phyloP scores from a whole-genome alignment of 2,329 filamentous ascomycete genomes.

The Drechslerella coelobrocha region DNA sequence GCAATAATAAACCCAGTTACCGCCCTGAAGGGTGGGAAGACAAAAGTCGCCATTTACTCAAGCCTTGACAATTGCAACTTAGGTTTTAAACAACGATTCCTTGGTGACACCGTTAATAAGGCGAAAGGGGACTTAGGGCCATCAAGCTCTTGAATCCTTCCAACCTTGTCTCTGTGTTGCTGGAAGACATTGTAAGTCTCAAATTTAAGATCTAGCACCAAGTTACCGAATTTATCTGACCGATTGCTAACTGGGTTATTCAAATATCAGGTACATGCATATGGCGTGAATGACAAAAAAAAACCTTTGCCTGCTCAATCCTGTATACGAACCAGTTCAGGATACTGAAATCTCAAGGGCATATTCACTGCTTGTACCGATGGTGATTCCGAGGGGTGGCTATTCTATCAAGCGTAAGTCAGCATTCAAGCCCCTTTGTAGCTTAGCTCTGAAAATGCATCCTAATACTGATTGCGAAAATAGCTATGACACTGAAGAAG shows the following conservation, averaged over 20 bases:
- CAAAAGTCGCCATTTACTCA: slow-evolving; percentile 11
- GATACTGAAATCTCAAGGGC: neutral
- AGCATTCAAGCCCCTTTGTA: too few species aligned
- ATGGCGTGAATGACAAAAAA: neutral
- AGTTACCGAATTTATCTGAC: too few species aligned
- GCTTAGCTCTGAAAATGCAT: too few species aligned
- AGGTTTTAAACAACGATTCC: slow-evolving; percentile 4
- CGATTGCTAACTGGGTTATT: slow-evolving; percentile 1
- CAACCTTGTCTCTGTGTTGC: slow-evolving; percentile 2
- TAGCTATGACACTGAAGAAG: slow-evolving; percentile 7
- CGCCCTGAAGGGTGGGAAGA: slow-evolving; percentile 9
- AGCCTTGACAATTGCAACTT: neutral
- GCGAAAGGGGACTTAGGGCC: neutral
- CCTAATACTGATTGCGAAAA: too few species aligned
- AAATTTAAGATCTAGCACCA: too few species aligned
- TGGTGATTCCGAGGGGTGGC: slow-evolving; percentile 11
- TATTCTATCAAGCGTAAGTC: slow-evolving; percentile 15
- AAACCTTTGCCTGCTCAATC: slow-evolving; percentile 1
- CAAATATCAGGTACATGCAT: neutral
- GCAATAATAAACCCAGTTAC: neutral
- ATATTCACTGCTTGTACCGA: neutral
- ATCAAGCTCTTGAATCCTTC: neutral
- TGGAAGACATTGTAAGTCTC: slow-evolving; percentile 4
- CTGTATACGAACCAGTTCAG: neutral
- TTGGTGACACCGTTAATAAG: slow-evolving; percentile 3